phyloP scores from a whole-genome alignment of 331 rosid genomes.

The Telfairia occidentalis region DNA sequence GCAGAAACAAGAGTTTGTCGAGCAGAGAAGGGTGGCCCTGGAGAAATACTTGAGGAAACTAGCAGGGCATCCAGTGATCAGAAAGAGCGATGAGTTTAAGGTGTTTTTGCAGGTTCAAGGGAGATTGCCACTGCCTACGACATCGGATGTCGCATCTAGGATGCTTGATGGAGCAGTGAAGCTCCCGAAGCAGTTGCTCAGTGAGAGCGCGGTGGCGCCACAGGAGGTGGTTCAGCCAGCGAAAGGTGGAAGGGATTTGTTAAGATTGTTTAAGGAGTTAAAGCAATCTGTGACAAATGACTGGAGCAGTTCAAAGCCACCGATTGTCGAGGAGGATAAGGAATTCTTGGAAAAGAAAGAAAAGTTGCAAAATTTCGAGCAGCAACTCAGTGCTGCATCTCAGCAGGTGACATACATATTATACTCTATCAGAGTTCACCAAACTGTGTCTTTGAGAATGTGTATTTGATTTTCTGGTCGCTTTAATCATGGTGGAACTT shows the following conservation, averaged over 20 bases:
- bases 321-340: constrained; percentile 37
- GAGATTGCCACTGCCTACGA: constrained; percentile 43
- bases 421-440: not conserved
- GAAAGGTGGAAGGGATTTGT: constrained; percentile 77
- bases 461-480: not conserved
- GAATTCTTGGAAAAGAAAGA: constrained; percentile 35
- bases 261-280: constrained; percentile 86
- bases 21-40: constrained; percentile 85
- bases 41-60: constrained; percentile 73
- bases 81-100: constrained; percentile 71
- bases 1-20: constrained; percentile 98
- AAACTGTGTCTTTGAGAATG: not conserved
- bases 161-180: constrained; percentile 77
- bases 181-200: constrained; percentile 71
- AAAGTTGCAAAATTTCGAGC: constrained; percentile 30
- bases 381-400: constrained; percentile 36
- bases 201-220: constrained; percentile 49
- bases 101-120: constrained; percentile 79
- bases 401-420: constrained; percentile 24
- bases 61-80: constrained; percentile 67
- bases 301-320: constrained; percentile 40
- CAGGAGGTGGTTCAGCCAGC: constrained; percentile 86
- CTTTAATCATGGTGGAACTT: not conserved
- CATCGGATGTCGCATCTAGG: constrained; percentile 64
- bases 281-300: constrained; percentile 37